phyloP scores from a whole-genome alignment of 2,329 filamentous ascomycete species.

The Colletotrichum truncatum region DNA sequence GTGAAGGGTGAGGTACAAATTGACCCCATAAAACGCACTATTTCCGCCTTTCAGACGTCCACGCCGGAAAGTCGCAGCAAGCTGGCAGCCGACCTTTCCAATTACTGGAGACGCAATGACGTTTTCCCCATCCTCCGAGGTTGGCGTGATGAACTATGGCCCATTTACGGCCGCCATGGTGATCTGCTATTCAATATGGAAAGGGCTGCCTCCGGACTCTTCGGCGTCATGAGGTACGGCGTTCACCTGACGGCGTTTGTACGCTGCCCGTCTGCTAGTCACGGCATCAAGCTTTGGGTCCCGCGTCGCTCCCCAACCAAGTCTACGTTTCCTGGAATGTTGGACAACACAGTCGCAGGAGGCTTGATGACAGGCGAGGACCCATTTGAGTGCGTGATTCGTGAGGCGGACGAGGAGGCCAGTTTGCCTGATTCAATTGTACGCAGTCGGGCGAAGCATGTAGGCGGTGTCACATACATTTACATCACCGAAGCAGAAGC shows the following conservation, averaged over 20 bases:
- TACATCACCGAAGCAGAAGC: constrained; percentile 82
- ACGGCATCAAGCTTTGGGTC: constrained; percentile 83
- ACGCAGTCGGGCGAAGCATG: constrained; percentile 63
- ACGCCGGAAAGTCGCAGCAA: constrained; percentile 71
- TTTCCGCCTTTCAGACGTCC: constrained; percentile 69
- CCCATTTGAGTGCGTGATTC: constrained; percentile 82
- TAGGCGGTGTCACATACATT: constrained; percentile 84
- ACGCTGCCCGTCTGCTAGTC: constrained; percentile 43
- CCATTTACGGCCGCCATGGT: constrained; percentile 74
- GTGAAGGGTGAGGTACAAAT: constrained; percentile 69
- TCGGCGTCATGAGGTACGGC: constrained; percentile 82
- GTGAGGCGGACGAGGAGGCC: constrained; percentile 91
- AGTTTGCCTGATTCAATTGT: constrained; percentile 78
- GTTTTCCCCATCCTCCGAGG: constrained; percentile 79
- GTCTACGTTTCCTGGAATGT: constrained; percentile 88
- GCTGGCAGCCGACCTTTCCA: constrained; percentile 63
- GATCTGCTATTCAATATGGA: constrained; percentile 79
- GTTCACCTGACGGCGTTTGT: constrained; percentile 84
- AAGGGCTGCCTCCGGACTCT: constrained; percentile 75
- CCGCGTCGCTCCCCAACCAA: constrained; percentile 80
- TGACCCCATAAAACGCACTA: constrained; percentile 65
- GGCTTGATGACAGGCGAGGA: constrained; percentile 83
- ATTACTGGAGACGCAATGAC: constrained; percentile 74
- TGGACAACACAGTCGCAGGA: constrained; percentile 94
- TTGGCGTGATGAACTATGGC: constrained; percentile 85